Percentiles rank a stretch among this genome's conserved stretches.
Evolutionary conservation across 148 eudicot genomes (phyloP).

Genomic region (Persicaria tinctoria): DNA sequence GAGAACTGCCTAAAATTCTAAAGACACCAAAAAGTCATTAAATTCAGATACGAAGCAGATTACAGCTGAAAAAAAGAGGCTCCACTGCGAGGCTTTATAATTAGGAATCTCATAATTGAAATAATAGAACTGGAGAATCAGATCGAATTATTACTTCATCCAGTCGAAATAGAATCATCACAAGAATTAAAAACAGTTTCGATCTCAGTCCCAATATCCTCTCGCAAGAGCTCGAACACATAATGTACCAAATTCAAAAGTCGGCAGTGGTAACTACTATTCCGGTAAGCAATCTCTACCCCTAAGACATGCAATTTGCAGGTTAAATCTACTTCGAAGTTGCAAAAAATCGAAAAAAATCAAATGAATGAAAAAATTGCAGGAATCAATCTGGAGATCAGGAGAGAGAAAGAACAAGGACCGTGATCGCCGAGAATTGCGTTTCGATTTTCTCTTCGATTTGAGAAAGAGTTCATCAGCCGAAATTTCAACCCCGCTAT

Average conservation of each 20-base stretch:
- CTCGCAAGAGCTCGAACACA: background rate
- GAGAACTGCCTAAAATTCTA: too few relatives aligned
- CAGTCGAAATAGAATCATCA: background rate
- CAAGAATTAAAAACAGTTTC: background rate
- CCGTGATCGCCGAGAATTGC: constrained; percentile 9
- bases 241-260: too few relatives aligned
- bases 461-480: constrained; percentile 29
- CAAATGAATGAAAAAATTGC: too few relatives aligned
- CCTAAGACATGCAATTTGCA: too few relatives aligned
- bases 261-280: too few relatives aligned
- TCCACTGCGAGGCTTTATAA: background rate
- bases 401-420: background rate
- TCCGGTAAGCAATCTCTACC: too few relatives aligned
- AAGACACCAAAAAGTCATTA: too few relatives aligned
- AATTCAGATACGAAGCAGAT: too few relatives aligned
- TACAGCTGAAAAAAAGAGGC: background rate
- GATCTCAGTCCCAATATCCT: too few relatives aligned
- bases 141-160: background rate
- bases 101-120: background rate
- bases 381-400: background rate
- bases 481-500: constrained; percentile 27
- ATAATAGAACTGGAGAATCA: background rate
- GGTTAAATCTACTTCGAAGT: too few relatives aligned
- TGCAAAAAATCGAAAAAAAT: too few relatives aligned
- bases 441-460: constrained; percentile 17